These are phyloP conservation scores for Talaromyces sp. DNA, from an alignment of 2,329 filamentous ascomycete genomes.

Conservation along the genomic window DNA sequence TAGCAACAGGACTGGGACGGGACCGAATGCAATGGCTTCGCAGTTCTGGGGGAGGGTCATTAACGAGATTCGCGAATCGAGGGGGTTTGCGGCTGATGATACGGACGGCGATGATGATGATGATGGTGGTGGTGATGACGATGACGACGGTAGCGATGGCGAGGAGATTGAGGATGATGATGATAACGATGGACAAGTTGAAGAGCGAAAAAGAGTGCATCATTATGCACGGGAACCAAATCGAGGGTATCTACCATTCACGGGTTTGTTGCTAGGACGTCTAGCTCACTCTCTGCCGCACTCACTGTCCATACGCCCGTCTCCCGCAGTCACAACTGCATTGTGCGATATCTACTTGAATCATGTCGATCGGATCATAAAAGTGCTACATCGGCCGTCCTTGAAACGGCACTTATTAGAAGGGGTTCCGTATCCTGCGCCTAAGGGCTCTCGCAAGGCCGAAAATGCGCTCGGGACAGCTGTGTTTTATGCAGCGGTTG, in stretches of 20 bases:
- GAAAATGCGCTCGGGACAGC: constrained; percentile 21
- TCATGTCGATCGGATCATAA: constrained; percentile 23
- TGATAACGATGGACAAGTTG: background rate
- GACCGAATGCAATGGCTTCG: background rate
- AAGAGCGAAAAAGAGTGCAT: background rate
- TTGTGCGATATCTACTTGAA: constrained; percentile 22
- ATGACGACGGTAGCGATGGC: background rate
- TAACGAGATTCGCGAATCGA: constrained; percentile 6
- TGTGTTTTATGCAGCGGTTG: constrained; percentile 22
- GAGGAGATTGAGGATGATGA: background rate
- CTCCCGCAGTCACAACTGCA: constrained; percentile 9
- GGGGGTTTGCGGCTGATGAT: constrained; percentile 3
- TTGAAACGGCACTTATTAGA: constrained; percentile 19
- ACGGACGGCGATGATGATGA: constrained; percentile 4
- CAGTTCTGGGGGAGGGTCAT: constrained; percentile 1
- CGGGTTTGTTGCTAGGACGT: constrained; percentile 2
- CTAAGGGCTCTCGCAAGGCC: constrained; percentile 3
- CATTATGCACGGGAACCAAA: background rate
- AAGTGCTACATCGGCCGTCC: constrained; percentile 24
- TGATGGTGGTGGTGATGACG: background rate
- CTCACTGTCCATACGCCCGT: constrained; percentile 9
- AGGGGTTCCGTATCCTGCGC: constrained; percentile 15
- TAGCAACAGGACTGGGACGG: background rate
- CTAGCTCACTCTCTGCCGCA: background rate
- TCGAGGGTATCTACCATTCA: background rate